These are phyloP conservation scores for Solanum pimpinellifolium DNA, from an alignment of 257 asterid species.

Conservation along the genomic window DNA sequence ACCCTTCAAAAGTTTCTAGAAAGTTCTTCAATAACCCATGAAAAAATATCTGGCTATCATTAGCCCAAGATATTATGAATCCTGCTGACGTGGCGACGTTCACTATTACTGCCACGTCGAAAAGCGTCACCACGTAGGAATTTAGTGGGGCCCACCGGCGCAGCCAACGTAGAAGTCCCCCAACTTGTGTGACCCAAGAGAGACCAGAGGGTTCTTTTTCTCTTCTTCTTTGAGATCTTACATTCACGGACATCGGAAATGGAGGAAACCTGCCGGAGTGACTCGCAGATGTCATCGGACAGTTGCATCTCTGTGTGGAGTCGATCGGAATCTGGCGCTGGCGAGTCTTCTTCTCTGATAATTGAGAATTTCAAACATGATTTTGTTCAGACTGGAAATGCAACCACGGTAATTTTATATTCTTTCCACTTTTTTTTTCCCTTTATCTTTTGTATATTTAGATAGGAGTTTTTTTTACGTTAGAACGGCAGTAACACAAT, in stretches of 20 bases:
- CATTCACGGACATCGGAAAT: conserved; percentile 5
- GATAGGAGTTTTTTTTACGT: neutral
- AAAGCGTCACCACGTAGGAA: conserved; percentile 57
- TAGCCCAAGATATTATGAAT: conserved; percentile 22
- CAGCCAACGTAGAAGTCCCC: neutral
- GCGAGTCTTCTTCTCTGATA: conserved; percentile 32
- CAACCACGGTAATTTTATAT: conserved; percentile 13
- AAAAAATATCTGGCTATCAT: conserved; percentile 40
- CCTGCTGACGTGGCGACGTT: conserved; percentile 28
- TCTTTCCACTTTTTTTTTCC: neutral
- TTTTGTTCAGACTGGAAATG: neutral
- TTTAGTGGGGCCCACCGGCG: neutral
- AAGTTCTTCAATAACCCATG: neutral
- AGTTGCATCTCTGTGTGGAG: neutral
- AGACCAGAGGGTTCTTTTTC: neutral
- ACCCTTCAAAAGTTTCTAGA: neutral
- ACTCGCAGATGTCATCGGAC: neutral
- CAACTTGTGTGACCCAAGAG: neutral
- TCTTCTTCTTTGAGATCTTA: conserved; percentile 1
- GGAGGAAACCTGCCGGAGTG: conserved; percentile 7
- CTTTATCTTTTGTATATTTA: too few relatives aligned
- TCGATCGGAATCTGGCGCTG: conserved; percentile 16
- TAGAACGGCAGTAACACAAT: neutral
- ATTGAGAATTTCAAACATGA: conserved; percentile 20
- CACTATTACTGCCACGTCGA: conserved; percentile 36